These are phyloP conservation scores for Phaffia australis DNA, from an alignment of 768 basidiomycete genomes.

Conservation along the genomic window DNA sequence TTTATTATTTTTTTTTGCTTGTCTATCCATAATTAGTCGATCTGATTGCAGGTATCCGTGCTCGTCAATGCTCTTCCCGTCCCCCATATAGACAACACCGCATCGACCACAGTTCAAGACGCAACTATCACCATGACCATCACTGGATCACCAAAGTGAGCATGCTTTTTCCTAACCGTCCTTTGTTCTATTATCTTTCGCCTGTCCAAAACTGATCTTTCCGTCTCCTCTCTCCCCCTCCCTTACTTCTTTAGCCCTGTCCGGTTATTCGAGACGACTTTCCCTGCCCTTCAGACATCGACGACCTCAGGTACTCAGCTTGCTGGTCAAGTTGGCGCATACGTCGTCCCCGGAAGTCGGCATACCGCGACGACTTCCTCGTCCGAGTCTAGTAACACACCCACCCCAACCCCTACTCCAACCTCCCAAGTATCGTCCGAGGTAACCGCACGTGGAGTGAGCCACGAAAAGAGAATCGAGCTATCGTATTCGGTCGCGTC, in stretches of 20 bases:
- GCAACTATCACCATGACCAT: constrained; percentile 24
- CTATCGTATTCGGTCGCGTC: no score
- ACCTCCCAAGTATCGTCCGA: no score
- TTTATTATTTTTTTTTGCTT: background rate
- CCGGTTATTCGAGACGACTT: constrained; percentile 23
- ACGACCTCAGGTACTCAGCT: background rate
- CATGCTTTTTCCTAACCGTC: background rate
- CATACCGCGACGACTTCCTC: constrained; percentile 10
- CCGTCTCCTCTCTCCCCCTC: background rate
- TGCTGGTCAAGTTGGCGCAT: background rate
- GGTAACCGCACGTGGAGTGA: no score
- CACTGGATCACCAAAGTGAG: constrained; percentile 23
- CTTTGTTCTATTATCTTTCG: background rate
- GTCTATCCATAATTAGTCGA: background rate
- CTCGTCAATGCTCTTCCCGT: background rate
- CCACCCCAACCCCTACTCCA: background rate
- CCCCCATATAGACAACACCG: constrained; percentile 15
- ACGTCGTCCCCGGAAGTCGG: background rate
- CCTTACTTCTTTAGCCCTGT: constrained; percentile 9
- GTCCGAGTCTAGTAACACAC: constrained; percentile 1
- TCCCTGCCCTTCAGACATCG: constrained; percentile 12
- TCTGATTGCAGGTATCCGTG: background rate
- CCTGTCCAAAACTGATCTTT: background rate
- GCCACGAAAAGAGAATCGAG: no score
- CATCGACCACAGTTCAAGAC: constrained; percentile 11